phyloP scores from a whole-genome alignment of 805 yeast genomes.

The Torulaspora microellipsoides region DNA sequence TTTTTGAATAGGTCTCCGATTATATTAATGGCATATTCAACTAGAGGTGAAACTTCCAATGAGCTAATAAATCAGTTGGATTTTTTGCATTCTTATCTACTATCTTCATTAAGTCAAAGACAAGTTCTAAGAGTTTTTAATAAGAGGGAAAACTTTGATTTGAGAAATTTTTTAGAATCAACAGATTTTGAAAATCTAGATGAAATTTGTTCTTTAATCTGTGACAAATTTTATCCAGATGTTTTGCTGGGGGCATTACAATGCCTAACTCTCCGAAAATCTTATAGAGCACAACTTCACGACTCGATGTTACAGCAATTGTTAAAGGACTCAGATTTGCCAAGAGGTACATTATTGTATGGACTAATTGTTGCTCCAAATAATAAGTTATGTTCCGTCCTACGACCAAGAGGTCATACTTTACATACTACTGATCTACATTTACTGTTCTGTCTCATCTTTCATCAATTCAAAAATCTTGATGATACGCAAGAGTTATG shows the following conservation, averaged over 20 bases:
- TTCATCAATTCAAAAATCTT: conserved; percentile 37
- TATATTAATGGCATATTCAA: conserved; percentile 64
- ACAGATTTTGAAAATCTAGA: conserved; percentile 71
- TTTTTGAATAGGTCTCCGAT: conserved; percentile 65
- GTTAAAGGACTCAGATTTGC: conserved; percentile 22
- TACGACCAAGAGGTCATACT: conserved; percentile 74
- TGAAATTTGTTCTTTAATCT: conserved; percentile 52
- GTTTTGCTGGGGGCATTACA: conserved; percentile 62
- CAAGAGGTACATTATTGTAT: conserved; percentile 59
- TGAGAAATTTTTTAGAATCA: conserved; percentile 68
- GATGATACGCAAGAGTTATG: conserved; percentile 67
- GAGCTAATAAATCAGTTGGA: conserved; percentile 62
- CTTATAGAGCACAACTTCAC: conserved; percentile 51
- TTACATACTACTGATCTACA: conserved; percentile 80
- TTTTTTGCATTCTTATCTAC: conserved; percentile 65
- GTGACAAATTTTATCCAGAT: conserved; percentile 50
- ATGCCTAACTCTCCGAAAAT: conserved; percentile 53
- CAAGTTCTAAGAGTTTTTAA: conserved; percentile 65
- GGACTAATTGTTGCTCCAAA: conserved; percentile 65
- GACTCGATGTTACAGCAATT: conserved; percentile 22
- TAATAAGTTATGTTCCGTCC: conserved; percentile 59
- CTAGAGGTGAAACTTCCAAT: conserved; percentile 46
- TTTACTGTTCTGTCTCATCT: conserved; percentile 64
- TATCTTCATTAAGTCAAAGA: conserved; percentile 81
- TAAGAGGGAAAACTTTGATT: conserved; percentile 73